Conservation (phyloP, 2,329 filamentous ascomycete genomes). For the Penicillium sp. region DNA sequence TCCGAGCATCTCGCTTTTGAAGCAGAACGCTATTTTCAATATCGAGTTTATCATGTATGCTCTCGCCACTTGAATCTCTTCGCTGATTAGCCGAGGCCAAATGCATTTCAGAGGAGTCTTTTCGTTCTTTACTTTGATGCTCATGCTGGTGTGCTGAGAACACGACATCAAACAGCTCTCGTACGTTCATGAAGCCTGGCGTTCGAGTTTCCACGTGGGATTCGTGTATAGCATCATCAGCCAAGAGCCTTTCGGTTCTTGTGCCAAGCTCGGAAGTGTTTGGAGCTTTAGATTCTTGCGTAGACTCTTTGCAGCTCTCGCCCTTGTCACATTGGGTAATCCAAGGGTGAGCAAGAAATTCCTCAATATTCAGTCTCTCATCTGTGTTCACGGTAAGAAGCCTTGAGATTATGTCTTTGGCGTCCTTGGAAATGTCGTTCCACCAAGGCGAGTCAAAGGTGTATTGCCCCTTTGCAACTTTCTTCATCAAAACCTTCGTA, state of each 20-base stretch:
- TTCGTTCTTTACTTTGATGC: not conserved
- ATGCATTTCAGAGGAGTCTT: not conserved
- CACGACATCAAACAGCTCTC: not conserved
- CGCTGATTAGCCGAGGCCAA: not conserved
- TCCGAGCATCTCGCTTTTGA: not conserved
- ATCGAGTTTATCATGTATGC: not conserved
- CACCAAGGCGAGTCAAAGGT: conserved; percentile 13
- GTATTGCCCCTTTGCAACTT: conserved; percentile 11
- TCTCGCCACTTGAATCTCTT: not conserved
- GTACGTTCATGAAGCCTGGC: conserved; percentile 2
- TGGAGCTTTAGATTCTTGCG: no score
- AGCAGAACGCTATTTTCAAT: not conserved
- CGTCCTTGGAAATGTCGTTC: conserved; percentile 11
- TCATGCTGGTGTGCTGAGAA: not conserved
- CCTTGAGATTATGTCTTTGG: conserved; percentile 12
- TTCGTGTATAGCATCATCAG: not conserved
- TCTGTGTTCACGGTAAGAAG: conserved; percentile 12
- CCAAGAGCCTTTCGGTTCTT: not conserved
- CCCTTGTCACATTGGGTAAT: not conserved
- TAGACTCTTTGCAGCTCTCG: not conserved
- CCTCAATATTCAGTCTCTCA: conserved; percentile 9
- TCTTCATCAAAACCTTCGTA: conserved; percentile 10
- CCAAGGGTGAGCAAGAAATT: conserved; percentile 18
- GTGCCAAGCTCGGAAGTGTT: no score
- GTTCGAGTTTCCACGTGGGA: not conserved